These are phyloP conservation scores for Acer saccharum DNA, from an alignment of 345 rosid genomes.

Conservation along the genomic window DNA sequence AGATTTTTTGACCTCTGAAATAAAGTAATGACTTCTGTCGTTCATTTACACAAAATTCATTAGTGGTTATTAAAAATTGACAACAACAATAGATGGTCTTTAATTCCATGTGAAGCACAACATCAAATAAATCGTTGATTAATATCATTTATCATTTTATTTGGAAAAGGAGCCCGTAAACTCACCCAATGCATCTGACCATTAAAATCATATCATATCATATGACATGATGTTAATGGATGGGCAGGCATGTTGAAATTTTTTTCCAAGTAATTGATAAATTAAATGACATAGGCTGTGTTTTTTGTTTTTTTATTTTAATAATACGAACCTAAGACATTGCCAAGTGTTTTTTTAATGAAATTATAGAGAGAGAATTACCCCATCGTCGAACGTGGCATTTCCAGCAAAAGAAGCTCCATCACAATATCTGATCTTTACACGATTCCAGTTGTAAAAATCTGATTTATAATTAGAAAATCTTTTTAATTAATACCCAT, in stretches of 20 bases:
- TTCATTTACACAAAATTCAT: slow-evolving; percentile 23
- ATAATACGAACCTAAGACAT: no score
- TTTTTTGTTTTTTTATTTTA: no score
- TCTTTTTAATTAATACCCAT: background rate
- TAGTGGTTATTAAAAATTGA: background rate
- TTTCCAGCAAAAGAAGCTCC: slow-evolving; percentile 97
- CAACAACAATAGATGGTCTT: background rate
- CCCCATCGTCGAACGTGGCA: slow-evolving; percentile 63
- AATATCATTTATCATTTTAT: background rate
- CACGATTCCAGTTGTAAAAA: slow-evolving; percentile 98
- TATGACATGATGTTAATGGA: no score
- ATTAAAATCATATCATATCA: no score
- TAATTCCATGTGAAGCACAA: background rate
- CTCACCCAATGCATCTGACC: background rate
- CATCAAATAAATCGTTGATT: no score
- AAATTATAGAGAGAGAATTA: slow-evolving; percentile 25
- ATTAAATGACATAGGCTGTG: no score
- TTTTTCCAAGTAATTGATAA: no score
- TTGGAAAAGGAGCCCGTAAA: background rate
- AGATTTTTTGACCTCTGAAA: slow-evolving; percentile 90
- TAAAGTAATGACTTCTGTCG: slow-evolving; percentile 80
- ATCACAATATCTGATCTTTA: slow-evolving; percentile 91
- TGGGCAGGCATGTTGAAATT: no score
- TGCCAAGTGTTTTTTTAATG: no score
- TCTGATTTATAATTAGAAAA: slow-evolving; percentile 40